Evolutionary conservation across 305 asterid genomes (phyloP).

Genomic region (Caryopteris hybrid): DNA sequence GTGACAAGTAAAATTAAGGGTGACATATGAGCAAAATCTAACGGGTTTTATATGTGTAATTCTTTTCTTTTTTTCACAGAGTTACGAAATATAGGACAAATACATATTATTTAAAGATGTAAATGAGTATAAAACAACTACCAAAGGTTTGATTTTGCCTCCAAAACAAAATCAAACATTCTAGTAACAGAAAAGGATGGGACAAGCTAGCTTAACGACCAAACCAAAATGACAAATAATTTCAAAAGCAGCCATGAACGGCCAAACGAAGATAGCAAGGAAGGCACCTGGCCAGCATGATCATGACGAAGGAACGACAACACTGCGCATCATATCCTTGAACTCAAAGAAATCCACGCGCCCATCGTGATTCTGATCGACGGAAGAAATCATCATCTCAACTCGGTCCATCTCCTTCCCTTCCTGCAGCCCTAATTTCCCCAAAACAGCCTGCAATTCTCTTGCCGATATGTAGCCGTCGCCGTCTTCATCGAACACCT

Average conservation of each 20-base stretch:
- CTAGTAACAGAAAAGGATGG: background rate
- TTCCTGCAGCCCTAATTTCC: conserved; percentile 50
- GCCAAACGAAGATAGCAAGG: background rate
- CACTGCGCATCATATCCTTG: conserved; percentile 61
- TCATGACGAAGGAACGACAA: conserved; percentile 31
- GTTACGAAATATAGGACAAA: no score
- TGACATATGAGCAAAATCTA: no score
- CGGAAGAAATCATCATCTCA: conserved; percentile 55
- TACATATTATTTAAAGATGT: no score
- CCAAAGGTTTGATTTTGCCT: no score
- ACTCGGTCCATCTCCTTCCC: conserved; percentile 42
- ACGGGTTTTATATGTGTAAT: no score
- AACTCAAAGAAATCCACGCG: conserved; percentile 59
- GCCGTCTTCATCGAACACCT: conserved; percentile 69
- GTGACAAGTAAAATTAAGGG: no score
- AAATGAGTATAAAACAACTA: no score
- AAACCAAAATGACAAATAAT: background rate
- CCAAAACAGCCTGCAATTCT: conserved; percentile 53
- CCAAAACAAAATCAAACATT: no score
- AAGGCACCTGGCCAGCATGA: background rate
- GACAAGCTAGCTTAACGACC: background rate
- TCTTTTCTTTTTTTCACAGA: no score
- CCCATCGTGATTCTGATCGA: conserved; percentile 51
- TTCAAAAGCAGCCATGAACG: background rate
- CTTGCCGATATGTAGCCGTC: conserved; percentile 64